Evolutionary conservation across 306 rosid genomes (phyloP).

Genomic region (Heteromeles arbutifolia): DNA sequence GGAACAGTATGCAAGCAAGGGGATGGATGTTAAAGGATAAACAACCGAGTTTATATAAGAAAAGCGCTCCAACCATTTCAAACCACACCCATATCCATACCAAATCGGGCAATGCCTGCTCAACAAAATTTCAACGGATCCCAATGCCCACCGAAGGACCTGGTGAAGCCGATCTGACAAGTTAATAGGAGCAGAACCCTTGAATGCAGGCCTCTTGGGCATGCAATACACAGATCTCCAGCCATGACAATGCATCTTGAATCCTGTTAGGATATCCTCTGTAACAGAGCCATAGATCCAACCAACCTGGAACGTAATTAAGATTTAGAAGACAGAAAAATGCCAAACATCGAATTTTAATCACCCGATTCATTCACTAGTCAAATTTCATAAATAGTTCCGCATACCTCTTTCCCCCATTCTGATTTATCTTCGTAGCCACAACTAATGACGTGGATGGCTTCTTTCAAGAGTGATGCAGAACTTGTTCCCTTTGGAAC

Average conservation of each 20-base stretch:
- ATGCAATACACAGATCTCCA: constrained; percentile 95
- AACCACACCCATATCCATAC: constrained; percentile 91
- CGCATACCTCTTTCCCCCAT: constrained; percentile 84
- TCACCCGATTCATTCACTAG: not conserved
- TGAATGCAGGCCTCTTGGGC: constrained; percentile 83
- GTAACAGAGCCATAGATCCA: constrained; percentile 98
- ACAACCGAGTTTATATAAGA: constrained; percentile 86
- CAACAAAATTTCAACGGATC: constrained; percentile 80
- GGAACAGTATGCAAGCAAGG: constrained; percentile 72
- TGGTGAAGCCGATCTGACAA: constrained; percentile 86
- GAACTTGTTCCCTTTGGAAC: constrained; percentile 54
- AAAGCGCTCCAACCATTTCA: constrained; percentile 80
- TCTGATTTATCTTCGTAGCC: constrained; percentile 95
- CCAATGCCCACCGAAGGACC: constrained; percentile 94
- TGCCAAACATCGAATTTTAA: not conserved
- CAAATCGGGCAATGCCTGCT: constrained; percentile 88
- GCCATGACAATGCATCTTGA: constrained; percentile 96
- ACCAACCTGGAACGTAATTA: constrained; percentile 54
- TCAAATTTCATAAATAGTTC: not conserved
- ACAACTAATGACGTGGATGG: constrained; percentile 87
- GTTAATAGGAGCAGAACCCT: constrained; percentile 94
- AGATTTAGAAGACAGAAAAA: not conserved
- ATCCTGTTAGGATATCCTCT: constrained; percentile 84
- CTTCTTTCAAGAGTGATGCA: constrained; percentile 86
- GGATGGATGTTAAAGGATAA: constrained; percentile 86